A percentile compares a stretch with the other conserved stretches of the same genome.
Evolutionary conservation across 169 alveolate species (phyloP).

Genomic region (Plasmodium gonderi): DNA sequence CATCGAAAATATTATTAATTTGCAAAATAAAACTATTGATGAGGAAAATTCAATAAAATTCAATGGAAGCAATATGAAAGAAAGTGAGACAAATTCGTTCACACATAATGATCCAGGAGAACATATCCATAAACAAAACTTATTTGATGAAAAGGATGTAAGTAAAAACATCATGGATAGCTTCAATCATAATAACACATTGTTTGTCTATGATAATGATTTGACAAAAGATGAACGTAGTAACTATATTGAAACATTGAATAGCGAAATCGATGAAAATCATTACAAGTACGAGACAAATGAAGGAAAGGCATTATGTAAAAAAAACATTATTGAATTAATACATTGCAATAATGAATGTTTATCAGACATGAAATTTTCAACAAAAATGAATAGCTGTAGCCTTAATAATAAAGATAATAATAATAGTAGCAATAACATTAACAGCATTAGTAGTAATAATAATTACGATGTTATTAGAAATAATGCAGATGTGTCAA

Average conservation of each 20-base stretch:
- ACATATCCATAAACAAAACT: neutral
- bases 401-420: neutral
- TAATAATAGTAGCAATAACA: neutral
- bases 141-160: conserved; percentile 26
- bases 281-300: neutral
- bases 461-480: neutral
- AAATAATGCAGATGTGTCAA: conserved; percentile 15
- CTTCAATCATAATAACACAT: conserved; percentile 13
- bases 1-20: conserved; percentile 7
- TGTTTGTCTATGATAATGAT: conserved; percentile 7
- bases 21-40: conserved; percentile 15
- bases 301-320: neutral
- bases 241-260: conserved; percentile 17
- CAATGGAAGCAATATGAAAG: neutral
- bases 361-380: neutral
- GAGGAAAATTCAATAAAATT: neutral
- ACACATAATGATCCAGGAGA: conserved; percentile 5
- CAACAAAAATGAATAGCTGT: neutral
- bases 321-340: conserved; percentile 23
- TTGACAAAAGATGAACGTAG: conserved; percentile 3
- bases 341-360: conserved; percentile 10
- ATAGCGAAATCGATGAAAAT: conserved; percentile 10
- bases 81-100: conserved; percentile 14
- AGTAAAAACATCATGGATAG: conserved; percentile 1
- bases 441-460: neutral